Evolutionary conservation across 352 stramenopile species (phyloP), one percentile per base, ranked within the genome.

Genomic region (Phytophthora capsici): DNA sequence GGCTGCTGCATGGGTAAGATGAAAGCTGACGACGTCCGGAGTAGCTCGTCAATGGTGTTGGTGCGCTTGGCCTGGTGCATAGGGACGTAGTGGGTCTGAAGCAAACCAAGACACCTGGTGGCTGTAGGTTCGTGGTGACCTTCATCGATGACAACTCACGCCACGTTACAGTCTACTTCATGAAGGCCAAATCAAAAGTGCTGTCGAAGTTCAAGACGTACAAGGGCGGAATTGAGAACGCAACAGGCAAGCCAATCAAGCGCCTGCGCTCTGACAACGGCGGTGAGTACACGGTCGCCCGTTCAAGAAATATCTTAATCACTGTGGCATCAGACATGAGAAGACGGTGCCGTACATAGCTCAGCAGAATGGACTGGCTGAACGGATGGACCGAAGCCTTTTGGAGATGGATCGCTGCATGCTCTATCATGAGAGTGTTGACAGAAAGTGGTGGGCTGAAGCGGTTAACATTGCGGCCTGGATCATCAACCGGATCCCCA

Each of bases 381-480:
- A 49, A 22, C 43, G 43, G 12, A 49, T 49, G 20, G 20, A 34
- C 3, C 3, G 20, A 22, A 32, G 43, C 22, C 20, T 34, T 12
- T 22, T 19, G 20, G 43, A 49, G 20, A 49, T 34, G 22, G 43
- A 22, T 34, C 34, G 49, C 34, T 47, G 49, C 34, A 47, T 57
- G 34, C 49, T 45, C 26, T 34, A 53, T 13, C 10, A 53, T 53
- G 46, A 41, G 23, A 49, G 22, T 12, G 20, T 49, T 1, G 43
- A 49, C 3, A 49, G 22, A 12, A 34, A 19, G 43, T 32, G 43
- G 43, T 17, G 12, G 9, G 34, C 43, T 22, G 20, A 30, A 34
- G 22, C 43, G 4, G 43, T 28, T 2, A 49, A 49, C 8, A 49
- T 22, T 8, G 22, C 43, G 0, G 43, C 43, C 5, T 49, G 43